Evolutionary conservation across 2,329 filamentous ascomycete genomes (phyloP).

Genomic region (Colletotrichum sp.): DNA sequence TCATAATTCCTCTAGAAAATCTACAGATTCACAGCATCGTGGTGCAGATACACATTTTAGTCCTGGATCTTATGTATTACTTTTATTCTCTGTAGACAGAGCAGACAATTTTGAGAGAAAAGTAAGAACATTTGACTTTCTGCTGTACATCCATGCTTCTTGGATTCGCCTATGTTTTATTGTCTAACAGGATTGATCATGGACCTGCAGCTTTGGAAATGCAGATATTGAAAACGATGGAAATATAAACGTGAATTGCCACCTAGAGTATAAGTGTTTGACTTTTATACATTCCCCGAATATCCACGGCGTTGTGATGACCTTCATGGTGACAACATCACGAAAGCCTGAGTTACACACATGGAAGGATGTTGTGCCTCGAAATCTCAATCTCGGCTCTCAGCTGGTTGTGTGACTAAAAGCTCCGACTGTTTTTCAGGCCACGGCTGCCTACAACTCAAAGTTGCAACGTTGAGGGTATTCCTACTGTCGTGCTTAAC

Average conservation of each 20-base stretch:
- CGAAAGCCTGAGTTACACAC: not conserved
- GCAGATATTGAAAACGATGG: not conserved
- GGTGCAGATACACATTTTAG: not conserved
- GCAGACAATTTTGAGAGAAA: not conserved
- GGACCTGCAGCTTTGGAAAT: not conserved
- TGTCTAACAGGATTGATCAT: not conserved
- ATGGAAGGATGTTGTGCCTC: not conserved
- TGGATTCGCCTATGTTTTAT: not conserved
- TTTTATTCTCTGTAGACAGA: not conserved
- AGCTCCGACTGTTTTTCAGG: not conserved
- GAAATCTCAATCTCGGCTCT: not conserved
- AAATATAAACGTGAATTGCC: not conserved
- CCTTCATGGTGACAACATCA: not conserved
- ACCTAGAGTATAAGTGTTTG: not conserved
- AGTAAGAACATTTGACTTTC: not conserved
- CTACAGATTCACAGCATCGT: not conserved
- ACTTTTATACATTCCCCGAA: not conserved
- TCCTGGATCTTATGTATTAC: not conserved
- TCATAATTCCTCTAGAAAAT: not conserved
- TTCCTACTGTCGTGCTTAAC: not conserved
- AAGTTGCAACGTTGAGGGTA: not conserved
- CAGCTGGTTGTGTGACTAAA: not conserved
- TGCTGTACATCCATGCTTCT: not conserved
- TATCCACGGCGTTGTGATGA: not conserved
- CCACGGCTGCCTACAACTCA: not conserved